Evolutionary conservation across 2,329 filamentous ascomycete genomes (phyloP).

Genomic region (Triangularia verruculosa): DNA sequence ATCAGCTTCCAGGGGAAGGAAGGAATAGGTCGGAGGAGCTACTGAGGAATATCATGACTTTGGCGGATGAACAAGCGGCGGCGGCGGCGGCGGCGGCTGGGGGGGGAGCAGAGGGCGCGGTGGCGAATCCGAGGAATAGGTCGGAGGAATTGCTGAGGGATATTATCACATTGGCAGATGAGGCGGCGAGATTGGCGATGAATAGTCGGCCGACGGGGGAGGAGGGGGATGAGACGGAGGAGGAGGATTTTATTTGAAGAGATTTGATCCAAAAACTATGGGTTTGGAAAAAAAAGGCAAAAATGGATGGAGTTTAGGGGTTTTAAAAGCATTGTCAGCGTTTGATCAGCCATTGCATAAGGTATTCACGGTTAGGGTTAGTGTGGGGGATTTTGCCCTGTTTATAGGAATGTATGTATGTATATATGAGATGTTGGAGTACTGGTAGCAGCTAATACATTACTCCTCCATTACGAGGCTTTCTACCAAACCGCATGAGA

Average conservation of each 20-base stretch:
- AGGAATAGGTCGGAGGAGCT: constrained; percentile 36
- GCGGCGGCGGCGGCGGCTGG: not conserved
- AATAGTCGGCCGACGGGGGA: constrained; percentile 26
- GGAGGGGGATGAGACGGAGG: constrained; percentile 32
- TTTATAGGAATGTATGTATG: no score
- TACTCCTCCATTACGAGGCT: no score
- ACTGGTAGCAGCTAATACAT: no score
- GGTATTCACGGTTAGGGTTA: no score
- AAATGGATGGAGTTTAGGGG: not conserved
- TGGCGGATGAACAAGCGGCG: constrained; percentile 43
- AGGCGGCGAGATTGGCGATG: constrained; percentile 42
- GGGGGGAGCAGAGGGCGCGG: not conserved
- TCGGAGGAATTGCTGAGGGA: constrained; percentile 37
- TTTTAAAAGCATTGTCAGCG: not conserved
- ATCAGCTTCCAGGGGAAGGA: constrained; percentile 6
- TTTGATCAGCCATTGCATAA: no score
- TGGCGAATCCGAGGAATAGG: constrained; percentile 28
- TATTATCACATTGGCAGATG: constrained; percentile 43
- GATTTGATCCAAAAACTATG: no score
- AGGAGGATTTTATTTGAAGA: constrained; percentile 44
- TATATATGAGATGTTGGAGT: no score
- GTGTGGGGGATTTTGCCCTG: no score
- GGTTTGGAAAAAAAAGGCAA: not conserved
- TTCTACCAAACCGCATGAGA: no score
- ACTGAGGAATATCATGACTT: constrained; percentile 36